Evolutionary conservation across 495 filamentous ascomycete species (phyloP).

Genomic region (Penicillium paradoxum): DNA sequence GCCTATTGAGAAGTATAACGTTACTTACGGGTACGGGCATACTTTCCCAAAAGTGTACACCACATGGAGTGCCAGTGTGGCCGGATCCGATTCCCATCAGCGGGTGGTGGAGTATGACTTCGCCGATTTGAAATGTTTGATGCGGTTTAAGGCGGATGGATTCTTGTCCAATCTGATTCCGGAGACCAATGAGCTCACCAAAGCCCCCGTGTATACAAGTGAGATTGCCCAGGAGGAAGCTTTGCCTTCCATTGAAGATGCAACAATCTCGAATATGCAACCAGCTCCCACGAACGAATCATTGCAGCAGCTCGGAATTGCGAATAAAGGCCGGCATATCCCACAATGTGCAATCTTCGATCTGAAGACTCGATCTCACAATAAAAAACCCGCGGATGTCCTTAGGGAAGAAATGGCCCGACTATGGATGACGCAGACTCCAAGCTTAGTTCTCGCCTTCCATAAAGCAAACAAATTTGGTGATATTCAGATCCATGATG

Average conservation of each 20-base stretch:
- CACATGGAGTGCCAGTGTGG: constrained; percentile 46
- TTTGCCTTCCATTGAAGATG: constrained; percentile 1
- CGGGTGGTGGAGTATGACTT: constrained; percentile 57
- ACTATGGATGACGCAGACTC: constrained; percentile 58
- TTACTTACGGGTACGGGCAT: constrained; percentile 57
- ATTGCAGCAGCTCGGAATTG: neutral
- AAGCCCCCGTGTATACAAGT: neutral
- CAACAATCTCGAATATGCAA: neutral
- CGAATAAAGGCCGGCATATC: constrained; percentile 5
- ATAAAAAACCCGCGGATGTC: constrained; percentile 27
- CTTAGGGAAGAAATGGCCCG: constrained; percentile 47
- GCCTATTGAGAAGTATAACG: constrained; percentile 46
- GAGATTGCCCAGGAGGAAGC: constrained; percentile 1
- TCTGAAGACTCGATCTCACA: constrained; percentile 56
- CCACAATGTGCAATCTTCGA: constrained; percentile 56
- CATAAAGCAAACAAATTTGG: constrained; percentile 52
- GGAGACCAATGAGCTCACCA: neutral
- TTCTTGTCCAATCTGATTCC: constrained; percentile 34
- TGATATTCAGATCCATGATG: constrained; percentile 44
- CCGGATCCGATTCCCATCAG: constrained; percentile 56
- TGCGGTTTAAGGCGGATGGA: constrained; percentile 62
- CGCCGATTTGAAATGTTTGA: constrained; percentile 46
- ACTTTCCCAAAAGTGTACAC: constrained; percentile 63
- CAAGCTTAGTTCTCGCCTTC: constrained; percentile 57
- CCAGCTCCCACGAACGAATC: neutral